phyloP scores from a whole-genome alignment of 2,329 filamentous ascomycete genomes.

The Curvularia sp. region DNA sequence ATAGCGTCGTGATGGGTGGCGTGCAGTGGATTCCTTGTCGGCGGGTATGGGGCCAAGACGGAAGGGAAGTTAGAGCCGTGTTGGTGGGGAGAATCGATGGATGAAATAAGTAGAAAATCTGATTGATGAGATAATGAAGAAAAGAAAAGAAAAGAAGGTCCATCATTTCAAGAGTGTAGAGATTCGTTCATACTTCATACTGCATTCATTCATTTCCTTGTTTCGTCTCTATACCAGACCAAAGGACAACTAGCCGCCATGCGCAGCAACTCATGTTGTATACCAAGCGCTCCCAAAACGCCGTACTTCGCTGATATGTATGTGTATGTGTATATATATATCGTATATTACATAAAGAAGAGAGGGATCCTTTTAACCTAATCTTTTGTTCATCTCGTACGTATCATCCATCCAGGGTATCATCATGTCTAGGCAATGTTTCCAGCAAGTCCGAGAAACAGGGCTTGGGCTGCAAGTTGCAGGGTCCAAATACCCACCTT shows the following conservation, averaged over 20 bases:
- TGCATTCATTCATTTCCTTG: neutral
- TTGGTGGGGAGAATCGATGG: conserved; percentile 37
- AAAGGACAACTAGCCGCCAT: neutral
- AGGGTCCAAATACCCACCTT: conserved; percentile 98
- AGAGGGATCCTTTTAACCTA: conserved; percentile 10
- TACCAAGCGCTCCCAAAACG: conserved; percentile 15
- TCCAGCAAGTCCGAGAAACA: conserved; percentile 94
- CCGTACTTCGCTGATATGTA: conserved; percentile 16
- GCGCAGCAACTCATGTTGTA: neutral
- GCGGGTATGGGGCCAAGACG: conserved; percentile 40
- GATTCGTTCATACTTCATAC: neutral
- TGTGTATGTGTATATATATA: neutral
- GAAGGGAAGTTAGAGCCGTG: conserved; percentile 34
- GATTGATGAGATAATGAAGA: neutral
- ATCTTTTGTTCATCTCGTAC: conserved; percentile 1
- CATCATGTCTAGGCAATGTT: conserved; percentile 63
- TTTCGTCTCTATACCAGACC: neutral
- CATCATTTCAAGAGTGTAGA: neutral
- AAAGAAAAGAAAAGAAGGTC: neutral
- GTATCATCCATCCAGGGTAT: conserved; percentile 10
- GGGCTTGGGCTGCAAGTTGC: conserved; percentile 87
- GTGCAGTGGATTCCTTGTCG: conserved; percentile 44
- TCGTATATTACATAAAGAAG: conserved; percentile 24
- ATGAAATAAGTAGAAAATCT: neutral
- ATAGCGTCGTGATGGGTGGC: conserved; percentile 15